Conservation (phyloP, 495 filamentous ascomycete genomes). For the Sordaria brevicollis region DNA sequence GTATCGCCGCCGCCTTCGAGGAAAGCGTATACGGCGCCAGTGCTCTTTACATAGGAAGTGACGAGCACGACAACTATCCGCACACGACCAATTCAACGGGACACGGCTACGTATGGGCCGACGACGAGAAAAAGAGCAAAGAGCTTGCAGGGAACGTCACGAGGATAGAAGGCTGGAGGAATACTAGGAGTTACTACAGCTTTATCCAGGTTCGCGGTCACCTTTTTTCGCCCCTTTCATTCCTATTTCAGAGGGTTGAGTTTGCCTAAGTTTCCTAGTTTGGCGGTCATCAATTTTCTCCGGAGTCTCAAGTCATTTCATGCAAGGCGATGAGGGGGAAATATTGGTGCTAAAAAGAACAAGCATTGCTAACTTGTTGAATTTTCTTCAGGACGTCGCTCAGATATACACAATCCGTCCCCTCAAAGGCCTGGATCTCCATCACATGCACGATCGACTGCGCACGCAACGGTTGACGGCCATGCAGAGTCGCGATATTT, state of each 20-base stretch:
- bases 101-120: conserved; percentile 92
- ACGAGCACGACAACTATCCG: conserved; percentile 43
- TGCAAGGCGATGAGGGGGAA: neutral
- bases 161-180: conserved; percentile 91
- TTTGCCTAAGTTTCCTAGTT: neutral
- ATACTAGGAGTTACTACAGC: conserved; percentile 86
- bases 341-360: neutral
- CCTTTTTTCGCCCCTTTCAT: neutral
- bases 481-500: conserved; percentile 64
- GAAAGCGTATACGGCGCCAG: conserved; percentile 87
- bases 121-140: conserved; percentile 65
- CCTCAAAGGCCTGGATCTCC: conserved; percentile 73
- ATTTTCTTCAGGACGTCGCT: conserved; percentile 43
- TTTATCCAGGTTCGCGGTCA: conserved; percentile 62
- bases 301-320: neutral
- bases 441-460: conserved; percentile 85
- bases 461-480: conserved; percentile 64
- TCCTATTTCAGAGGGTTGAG: neutral
- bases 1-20: conserved; percentile 88
- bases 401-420: conserved; percentile 57
- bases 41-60: conserved; percentile 77
- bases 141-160: conserved; percentile 85
- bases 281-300: neutral
- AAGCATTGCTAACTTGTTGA: neutral
- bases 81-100: conserved; percentile 37